Evolutionary conservation across 169 alveolate genomes (phyloP).

Genomic region (Plasmodium billcollinsi): DNA sequence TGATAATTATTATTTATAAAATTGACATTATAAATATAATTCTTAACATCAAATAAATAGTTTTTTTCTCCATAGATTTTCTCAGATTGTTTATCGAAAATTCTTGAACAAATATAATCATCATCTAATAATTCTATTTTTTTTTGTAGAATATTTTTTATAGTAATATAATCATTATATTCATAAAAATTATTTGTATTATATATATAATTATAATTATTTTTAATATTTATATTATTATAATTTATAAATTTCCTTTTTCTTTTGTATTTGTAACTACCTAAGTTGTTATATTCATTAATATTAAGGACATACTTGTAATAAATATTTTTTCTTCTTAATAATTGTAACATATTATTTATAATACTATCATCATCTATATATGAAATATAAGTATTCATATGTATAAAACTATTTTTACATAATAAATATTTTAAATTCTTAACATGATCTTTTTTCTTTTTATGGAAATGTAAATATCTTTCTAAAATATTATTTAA

Average conservation of each 20-base stretch:
- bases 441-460: slow-evolving; percentile 9
- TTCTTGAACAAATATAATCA: slow-evolving; percentile 32
- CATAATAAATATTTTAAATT: slow-evolving; percentile 14
- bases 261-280: too few species aligned
- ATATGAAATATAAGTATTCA: not conserved
- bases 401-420: slow-evolving; percentile 3
- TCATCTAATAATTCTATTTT: slow-evolving; percentile 52
- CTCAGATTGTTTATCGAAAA: slow-evolving; percentile 4
- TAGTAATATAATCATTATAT: not conserved
- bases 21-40: slow-evolving; percentile 32
- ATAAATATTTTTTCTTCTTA: slow-evolving; percentile 21
- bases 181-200: slow-evolving; percentile 25
- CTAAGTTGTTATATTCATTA: not conserved
- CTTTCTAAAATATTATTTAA: not conserved
- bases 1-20: not conserved
- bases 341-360: slow-evolving; percentile 66
- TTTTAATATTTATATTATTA: not conserved
- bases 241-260: too few species aligned
- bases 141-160: slow-evolving; percentile 36
- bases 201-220: not conserved
- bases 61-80: slow-evolving; percentile 53
- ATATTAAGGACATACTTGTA: slow-evolving; percentile 40
- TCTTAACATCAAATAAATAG: slow-evolving; percentile 42
- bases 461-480: slow-evolving; percentile 20
- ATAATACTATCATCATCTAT: slow-evolving; percentile 74